phyloP scores from a whole-genome alignment of 805 yeast species.

The Candida chilensis region DNA sequence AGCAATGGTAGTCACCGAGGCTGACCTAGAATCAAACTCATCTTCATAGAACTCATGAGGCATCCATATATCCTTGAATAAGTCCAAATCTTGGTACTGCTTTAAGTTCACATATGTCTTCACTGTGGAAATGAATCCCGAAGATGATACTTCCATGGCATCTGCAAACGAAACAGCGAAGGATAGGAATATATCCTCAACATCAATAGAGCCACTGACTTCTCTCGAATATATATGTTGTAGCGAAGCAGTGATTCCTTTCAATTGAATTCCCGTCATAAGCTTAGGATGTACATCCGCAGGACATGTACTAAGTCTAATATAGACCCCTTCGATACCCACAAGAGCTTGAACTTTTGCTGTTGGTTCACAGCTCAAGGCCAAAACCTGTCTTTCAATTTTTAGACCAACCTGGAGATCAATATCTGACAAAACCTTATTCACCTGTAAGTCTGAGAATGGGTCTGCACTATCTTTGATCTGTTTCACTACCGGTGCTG shows the following conservation, averaged over 20 bases:
- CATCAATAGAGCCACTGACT: constrained; percentile 60
- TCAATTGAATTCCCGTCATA: constrained; percentile 36
- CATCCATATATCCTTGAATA: constrained; percentile 79
- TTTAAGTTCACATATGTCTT: constrained; percentile 63
- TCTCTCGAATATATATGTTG: constrained; percentile 91
- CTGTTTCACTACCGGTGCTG: no score
- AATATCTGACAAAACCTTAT: constrained; percentile 44
- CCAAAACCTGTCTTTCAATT: constrained; percentile 65
- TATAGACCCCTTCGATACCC: constrained; percentile 57
- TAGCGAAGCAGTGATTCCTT: constrained; percentile 57
- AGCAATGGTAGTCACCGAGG: constrained; percentile 15
- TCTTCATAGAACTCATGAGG: constrained; percentile 30
- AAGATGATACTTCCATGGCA: constrained; percentile 30
- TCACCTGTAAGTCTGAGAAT: constrained; percentile 8
- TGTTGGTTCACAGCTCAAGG: constrained; percentile 85
- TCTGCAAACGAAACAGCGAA: constrained; percentile 37
- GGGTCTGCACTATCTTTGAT: no score
- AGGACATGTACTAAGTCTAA: constrained; percentile 46
- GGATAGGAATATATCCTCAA: constrained; percentile 37
- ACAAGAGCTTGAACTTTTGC: constrained; percentile 88
- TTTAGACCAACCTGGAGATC: constrained; percentile 56
- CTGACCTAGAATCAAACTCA: constrained; percentile 4
- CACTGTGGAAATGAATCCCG: constrained; percentile 46
- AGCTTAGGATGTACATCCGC: constrained; percentile 24
- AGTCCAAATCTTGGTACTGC: constrained; percentile 78